Percentiles rank a stretch among this genome's conserved stretches.
Evolutionary conservation across 2,329 filamentous ascomycete genomes (phyloP).

Genomic region (Fusarium sp.): DNA sequence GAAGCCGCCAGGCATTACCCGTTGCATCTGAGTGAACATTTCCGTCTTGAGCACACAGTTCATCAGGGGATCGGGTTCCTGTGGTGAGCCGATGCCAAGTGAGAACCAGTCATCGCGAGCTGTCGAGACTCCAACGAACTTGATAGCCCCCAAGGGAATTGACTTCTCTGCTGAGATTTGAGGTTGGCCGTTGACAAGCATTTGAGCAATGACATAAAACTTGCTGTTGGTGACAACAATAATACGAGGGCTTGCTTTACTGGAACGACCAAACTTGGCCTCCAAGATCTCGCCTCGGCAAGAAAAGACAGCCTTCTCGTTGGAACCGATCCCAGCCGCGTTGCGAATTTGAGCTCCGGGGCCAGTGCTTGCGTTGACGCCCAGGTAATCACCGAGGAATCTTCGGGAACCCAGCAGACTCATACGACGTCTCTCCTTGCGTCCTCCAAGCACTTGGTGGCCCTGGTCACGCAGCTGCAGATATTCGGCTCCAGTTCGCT

Average conservation of each 20-base stretch:
- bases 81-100: slow-evolving; percentile 85
- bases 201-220: slow-evolving; percentile 89
- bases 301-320: slow-evolving; percentile 86
- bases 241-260: slow-evolving; percentile 88
- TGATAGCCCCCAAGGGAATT: slow-evolving; percentile 87
- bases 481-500: slow-evolving; percentile 89
- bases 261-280: slow-evolving; percentile 95
- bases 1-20: slow-evolving; percentile 80
- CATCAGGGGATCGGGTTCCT: slow-evolving; percentile 92
- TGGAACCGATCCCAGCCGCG: slow-evolving; percentile 74
- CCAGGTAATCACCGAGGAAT: slow-evolving; percentile 95
- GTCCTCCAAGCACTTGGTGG: slow-evolving; percentile 80
- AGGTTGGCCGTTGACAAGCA: slow-evolving; percentile 82
- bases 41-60: slow-evolving; percentile 97
- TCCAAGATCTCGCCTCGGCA: slow-evolving; percentile 90
- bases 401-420: slow-evolving; percentile 90
- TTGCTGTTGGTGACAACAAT: slow-evolving; percentile 86
- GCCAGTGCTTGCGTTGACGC: slow-evolving; percentile 82
- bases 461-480: slow-evolving; percentile 89
- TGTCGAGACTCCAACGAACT: slow-evolving; percentile 83
- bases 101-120: slow-evolving; percentile 97
- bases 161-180: slow-evolving; percentile 84
- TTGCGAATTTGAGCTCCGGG: slow-evolving; percentile 84
- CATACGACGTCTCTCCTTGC: slow-evolving; percentile 91
- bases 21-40: slow-evolving; percentile 91